Conservation (phyloP, 768 basidiomycete genomes). For the Butyriboletus loyo region DNA sequence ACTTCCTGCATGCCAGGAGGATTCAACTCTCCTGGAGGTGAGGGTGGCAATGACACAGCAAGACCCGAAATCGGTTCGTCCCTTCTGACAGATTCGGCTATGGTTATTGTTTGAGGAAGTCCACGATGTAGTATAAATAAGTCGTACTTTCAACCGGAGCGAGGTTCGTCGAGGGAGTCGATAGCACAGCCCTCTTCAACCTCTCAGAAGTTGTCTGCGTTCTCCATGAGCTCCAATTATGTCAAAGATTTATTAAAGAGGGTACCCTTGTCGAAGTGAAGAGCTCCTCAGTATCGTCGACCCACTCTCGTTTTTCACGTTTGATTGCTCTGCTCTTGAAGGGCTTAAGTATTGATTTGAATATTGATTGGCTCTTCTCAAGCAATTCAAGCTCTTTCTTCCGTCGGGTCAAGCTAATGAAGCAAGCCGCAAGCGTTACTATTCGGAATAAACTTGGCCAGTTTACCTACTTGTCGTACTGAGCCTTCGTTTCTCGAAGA, state of each 20-base stretch:
- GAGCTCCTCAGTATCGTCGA: not conserved
- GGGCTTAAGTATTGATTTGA: not conserved
- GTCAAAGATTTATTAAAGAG: too few species aligned
- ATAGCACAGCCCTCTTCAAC: not conserved
- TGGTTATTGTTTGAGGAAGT: not conserved
- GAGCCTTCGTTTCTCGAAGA: not conserved
- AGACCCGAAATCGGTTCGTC: not conserved
- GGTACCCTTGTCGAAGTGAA: not conserved
- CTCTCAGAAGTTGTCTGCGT: constrained; percentile 1
- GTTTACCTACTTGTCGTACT: constrained; percentile 3
- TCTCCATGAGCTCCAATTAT: not conserved
- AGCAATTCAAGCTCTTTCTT: not conserved
- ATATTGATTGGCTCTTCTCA: not conserved
- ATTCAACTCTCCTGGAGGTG: too few species aligned
- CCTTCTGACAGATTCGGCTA: not conserved
- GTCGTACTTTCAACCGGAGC: not conserved
- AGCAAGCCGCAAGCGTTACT: not conserved
- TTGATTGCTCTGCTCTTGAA: not conserved
- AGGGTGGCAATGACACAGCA: too few species aligned
- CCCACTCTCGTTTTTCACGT: not conserved
- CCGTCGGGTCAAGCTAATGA: not conserved
- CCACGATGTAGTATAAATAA: not conserved
- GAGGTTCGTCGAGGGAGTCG: not conserved
- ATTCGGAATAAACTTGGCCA: not conserved
- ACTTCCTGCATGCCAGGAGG: too few species aligned